These are phyloP conservation scores for Colletotrichum agaves DNA, from an alignment of 2,329 filamentous ascomycete species.

Conservation along the genomic window DNA sequence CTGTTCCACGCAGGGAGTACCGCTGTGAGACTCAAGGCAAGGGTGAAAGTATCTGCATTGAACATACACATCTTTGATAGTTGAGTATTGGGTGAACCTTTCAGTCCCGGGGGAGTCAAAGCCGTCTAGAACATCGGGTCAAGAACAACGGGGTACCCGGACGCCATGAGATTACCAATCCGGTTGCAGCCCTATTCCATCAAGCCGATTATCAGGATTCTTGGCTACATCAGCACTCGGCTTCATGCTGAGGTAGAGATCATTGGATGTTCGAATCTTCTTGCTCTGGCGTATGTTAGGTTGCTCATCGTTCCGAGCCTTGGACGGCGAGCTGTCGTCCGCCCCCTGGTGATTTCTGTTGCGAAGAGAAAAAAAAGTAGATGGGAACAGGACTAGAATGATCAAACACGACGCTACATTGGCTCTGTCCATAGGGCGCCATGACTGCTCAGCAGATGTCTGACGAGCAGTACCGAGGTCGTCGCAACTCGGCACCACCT, in stretches of 20 bases:
- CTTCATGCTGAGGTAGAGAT: slow-evolving; percentile 47
- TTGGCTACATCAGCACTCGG: slow-evolving; percentile 66
- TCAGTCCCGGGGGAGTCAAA: too few relatives aligned
- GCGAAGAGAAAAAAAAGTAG: background rate
- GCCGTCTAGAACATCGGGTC: slow-evolving; percentile 49
- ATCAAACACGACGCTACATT: slow-evolving; percentile 63
- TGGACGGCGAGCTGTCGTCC: slow-evolving; percentile 46
- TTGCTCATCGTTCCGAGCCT: slow-evolving; percentile 68
- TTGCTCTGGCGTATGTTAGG: slow-evolving; percentile 62
- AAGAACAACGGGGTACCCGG: slow-evolving; percentile 65
- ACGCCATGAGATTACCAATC: slow-evolving; percentile 67
- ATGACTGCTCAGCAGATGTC: slow-evolving; percentile 76
- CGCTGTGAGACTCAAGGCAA: too few relatives aligned
- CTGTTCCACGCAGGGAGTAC: too few relatives aligned
- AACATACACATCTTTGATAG: too few relatives aligned
- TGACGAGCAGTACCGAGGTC: slow-evolving; percentile 47
- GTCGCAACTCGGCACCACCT: too few relatives aligned
- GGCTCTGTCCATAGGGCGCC: slow-evolving; percentile 68
- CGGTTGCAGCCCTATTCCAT: slow-evolving; percentile 67
- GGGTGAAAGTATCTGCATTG: too few relatives aligned
- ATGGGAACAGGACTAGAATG: background rate
- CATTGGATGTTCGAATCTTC: slow-evolving; percentile 49
- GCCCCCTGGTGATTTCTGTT: too few relatives aligned
- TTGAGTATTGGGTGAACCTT: too few relatives aligned
- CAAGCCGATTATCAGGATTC: slow-evolving; percentile 70